Base-by-base conservation (phyloP, 306 rosid genomes). In the Ceratonia siliqua region DNA sequence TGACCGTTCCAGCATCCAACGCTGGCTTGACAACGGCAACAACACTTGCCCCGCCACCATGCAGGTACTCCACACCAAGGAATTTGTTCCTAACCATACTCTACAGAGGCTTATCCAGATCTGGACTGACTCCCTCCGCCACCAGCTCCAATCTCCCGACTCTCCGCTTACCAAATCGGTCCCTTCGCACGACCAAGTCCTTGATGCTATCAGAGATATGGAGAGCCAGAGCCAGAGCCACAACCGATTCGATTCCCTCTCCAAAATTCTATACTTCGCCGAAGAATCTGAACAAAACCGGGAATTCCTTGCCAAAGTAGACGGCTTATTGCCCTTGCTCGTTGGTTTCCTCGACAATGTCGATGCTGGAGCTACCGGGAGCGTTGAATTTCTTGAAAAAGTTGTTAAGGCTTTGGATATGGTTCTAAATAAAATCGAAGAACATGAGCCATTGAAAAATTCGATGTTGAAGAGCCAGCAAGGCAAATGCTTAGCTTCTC, bases 11-110 rank as follows among this genome's bases (percentile, higher is more conserved):
- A 85, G 95, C 79, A 92, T 94, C 85, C 95, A 94, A 33, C 94
- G 89, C 61, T 94, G 99, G 99, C 95, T 94, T 12, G 97, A 94
- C 82, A 82, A 84, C 85, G 99, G 97, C 38, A 85, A 94, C 87
- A 88, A 88, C 79, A 94, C 97, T n/a, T 94, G 99, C 22, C 99
- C 99, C 14, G 96, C 97, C 62, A 94, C 99, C 83, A 94, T 92
- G 99, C 99, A 94, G 70, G 63, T 94, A 15, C 94, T 94, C 17
- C 88, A 85, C 0, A 87, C 49, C 74, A 94, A 88, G 46, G 99
- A 91, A 0, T 54, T 94, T 36, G 88, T 94, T 10, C 99, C 99
- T 2, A 94, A 94, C 71, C 87, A 85, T 38, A 94, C 86, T 65
- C 71, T 94, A 13, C 96, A 94, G 46, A 85, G 98, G 2, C 96